These are phyloP conservation scores for Basipetospora chlamydospora DNA, from an alignment of 2,329 filamentous ascomycete species.

Conservation along the genomic window DNA sequence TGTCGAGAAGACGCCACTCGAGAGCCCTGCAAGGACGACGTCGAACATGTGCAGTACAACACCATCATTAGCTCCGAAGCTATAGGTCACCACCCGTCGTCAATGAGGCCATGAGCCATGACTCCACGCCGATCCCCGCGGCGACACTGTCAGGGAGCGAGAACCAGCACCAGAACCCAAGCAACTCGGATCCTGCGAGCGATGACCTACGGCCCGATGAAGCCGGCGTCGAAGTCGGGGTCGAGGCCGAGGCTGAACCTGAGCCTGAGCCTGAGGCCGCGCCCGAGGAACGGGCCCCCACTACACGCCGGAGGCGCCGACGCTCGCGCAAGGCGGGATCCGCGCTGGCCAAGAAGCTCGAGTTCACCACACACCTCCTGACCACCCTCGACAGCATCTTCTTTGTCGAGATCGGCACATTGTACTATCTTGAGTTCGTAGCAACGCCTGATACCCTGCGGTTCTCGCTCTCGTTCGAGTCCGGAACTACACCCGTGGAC, in stretches of 20 bases:
- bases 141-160: slow-evolving; percentile 10
- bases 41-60: slow-evolving; percentile 2
- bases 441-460: background rate
- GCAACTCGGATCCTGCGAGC: background rate
- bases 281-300: too few relatives aligned
- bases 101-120: slow-evolving; percentile 33
- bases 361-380: slow-evolving; percentile 46
- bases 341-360: slow-evolving; percentile 39
- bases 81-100: background rate
- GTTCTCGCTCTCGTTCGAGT: too few relatives aligned
- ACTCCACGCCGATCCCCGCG: slow-evolving; percentile 27
- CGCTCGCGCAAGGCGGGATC: slow-evolving; percentile 23
- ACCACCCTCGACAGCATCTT: slow-evolving; percentile 47
- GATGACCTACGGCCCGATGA: slow-evolving; percentile 1
- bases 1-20: too few relatives aligned
- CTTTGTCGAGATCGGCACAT: slow-evolving; percentile 47
- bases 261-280: too few relatives aligned
- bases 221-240: too few relatives aligned
- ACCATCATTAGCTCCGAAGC: slow-evolving; percentile 1
- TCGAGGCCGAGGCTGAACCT: too few relatives aligned
- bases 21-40: background rate
- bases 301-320: slow-evolving; percentile 16
- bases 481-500: too few relatives aligned
- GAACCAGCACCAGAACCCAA: background rate
- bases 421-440: slow-evolving; percentile 60